Evolutionary conservation across 345 rosid species (phyloP), one percentile per base, ranked within the genome.

Genomic region (Ceriops zippeliana): DNA sequence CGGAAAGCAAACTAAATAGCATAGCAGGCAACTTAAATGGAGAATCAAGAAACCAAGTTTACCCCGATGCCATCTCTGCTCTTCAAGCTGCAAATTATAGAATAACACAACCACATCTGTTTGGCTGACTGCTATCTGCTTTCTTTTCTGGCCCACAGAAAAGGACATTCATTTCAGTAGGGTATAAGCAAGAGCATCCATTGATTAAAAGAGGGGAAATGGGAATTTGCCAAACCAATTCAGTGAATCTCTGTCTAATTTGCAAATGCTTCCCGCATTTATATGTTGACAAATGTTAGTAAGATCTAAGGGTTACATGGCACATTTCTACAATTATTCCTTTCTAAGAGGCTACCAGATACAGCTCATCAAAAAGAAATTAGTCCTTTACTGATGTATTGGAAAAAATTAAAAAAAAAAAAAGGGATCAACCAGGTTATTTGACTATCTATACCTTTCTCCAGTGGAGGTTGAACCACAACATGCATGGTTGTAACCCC

Each of bases 401-500:
- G 2, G 37, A 54, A 56, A 20, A 52, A 20, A 1, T 20, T 9
- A n/a, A n/a, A n/a, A n/a, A n/a, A 10, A 38, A 38, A 38, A 2
- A 38, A 0, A 10, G 46, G 46, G 46, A 11, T 38, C 13, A 11
- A 15, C 46, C 46, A 10, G 2, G 49, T 56, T 56, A 0, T 52
- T 59, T 56, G 59, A 56, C 16, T n/a, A 10, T 10, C 59, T 21
- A 60, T 81, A 93, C 99, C 99, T 85, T 86, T 95, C 28, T 87
- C 96, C 11, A 57, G 4, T 5, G 90, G 88, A 38, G 91, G 89
- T 76, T 95, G 96, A 79, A 95, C 90, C 73, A 95, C 84, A 35
- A 95, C 99, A 28, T 95, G 99, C 97, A 95, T 95, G 49, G 99
- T 95, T 73, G 96, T 95, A 64, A 95, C 89, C 42, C 93, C 90